Evolutionary conservation across 371 early-diverging fungal species (phyloP).

Genomic region (Mortierella sp.): DNA sequence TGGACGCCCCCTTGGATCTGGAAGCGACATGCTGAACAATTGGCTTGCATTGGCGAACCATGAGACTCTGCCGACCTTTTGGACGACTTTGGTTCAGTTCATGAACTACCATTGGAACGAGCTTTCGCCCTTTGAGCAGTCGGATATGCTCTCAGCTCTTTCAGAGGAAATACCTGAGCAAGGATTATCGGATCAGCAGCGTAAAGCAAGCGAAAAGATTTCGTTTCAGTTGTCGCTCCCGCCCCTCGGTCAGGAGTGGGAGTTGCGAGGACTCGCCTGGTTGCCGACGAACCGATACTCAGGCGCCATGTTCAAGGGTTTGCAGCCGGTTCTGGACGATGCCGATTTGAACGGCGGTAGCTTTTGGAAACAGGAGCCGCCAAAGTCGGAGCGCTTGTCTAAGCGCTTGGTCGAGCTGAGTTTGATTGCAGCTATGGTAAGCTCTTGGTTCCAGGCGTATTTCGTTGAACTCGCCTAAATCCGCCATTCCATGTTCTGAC

Average conservation of each 20-base stretch:
- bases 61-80: slow-evolving; percentile 43
- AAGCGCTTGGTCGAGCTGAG: slow-evolving; percentile 52
- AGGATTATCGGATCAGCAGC: slow-evolving; percentile 3
- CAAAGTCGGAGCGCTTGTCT: slow-evolving; percentile 30
- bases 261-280: slow-evolving; percentile 60
- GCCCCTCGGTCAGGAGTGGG: slow-evolving; percentile 59
- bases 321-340: slow-evolving; percentile 35
- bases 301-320: slow-evolving; percentile 59
- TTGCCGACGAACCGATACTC: slow-evolving; percentile 61
- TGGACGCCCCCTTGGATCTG: slow-evolving; percentile 48
- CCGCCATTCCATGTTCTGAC: background rate
- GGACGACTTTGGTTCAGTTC: slow-evolving; percentile 48
- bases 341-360: slow-evolving; percentile 41
- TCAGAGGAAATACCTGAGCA: slow-evolving; percentile 38
- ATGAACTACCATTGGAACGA: slow-evolving; percentile 53
- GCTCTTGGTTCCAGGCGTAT: background rate
- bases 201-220: slow-evolving; percentile 4
- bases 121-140: slow-evolving; percentile 55
- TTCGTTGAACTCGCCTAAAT: background rate
- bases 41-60: slow-evolving; percentile 47
- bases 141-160: slow-evolving; percentile 53
- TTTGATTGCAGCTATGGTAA: slow-evolving; percentile 59
- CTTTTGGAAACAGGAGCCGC: slow-evolving; percentile 48
- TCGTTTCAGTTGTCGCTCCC: slow-evolving; percentile 38
- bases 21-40: slow-evolving; percentile 28